Evolutionary conservation across 176 grass and related monocot genomes (phyloP), one percentile per base, ranked within the genome.

Genomic region (Alopecurus myosuroides): DNA sequence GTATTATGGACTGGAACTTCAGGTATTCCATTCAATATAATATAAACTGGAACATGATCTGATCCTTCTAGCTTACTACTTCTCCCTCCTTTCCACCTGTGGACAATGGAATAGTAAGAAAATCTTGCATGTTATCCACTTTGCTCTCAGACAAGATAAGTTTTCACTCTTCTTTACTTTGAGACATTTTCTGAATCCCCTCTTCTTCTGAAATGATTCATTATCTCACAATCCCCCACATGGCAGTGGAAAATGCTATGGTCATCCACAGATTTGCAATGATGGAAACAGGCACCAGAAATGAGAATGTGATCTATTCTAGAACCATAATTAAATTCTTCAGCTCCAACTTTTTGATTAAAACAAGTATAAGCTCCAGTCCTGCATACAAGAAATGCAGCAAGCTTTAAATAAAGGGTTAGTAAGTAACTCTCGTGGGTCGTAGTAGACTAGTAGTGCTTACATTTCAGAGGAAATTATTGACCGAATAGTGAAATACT

Each of bases 301-400:
- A 96, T 78, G 48, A 96, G 91, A 89, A 96, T 91, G 84, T 88
- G 97, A 33, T 99, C 93, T 71, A 96, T 96, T 90, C 97, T 84
- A 61, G 97, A 99, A 73, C 93, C 97, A 71, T 99, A 99, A 80
- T 96, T 99, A 84, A 85, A 96, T 80, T 96, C 93, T 89, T 99
- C 97, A 76, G 97, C 97, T 88, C 93, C 97, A 91, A 90, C 80
- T 65, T 63, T 62, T 78, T 91, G 88, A 57, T 94, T 90, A 77
- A 99, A 99, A 73, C 97, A 99, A 52, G 97, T 96, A 77, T 99
- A 99, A 11, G 91, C 88, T 72, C 86, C 93, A 8, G 77, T 35
- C 87, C 97, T 96, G 81, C 77, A 81, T 70, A 28, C 69, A 81
- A 42, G 1, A 78, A 52, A 88, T 68, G 36, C 7, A 88, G 18